Conservation (phyloP, 2,329 filamentous ascomycete genomes). For the Cladophialophora bantiana region DNA sequence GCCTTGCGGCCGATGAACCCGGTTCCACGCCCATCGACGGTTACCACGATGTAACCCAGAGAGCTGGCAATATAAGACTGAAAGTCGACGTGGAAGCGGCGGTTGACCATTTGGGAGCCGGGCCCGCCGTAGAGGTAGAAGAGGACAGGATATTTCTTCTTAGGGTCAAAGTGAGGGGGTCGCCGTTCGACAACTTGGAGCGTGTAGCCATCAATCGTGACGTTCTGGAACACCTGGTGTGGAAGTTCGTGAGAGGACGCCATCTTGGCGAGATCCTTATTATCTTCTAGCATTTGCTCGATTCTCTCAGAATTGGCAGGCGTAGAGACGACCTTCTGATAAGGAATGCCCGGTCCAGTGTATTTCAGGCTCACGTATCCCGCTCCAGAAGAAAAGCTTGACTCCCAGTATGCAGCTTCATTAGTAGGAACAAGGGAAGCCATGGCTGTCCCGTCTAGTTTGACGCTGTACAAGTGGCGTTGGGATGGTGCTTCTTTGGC, state of each 20-base stretch:
- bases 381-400: constrained; percentile 82
- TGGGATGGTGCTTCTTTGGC: constrained; percentile 89
- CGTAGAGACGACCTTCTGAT: constrained; percentile 88
- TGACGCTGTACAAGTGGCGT: constrained; percentile 89
- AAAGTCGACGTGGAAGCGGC: constrained; percentile 83
- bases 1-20: constrained; percentile 86
- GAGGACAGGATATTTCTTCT: constrained; percentile 82
- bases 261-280: constrained; percentile 71
- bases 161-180: constrained; percentile 83
- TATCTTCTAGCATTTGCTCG: constrained; percentile 78
- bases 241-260: constrained; percentile 82
- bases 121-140: constrained; percentile 96
- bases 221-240: constrained; percentile 78
- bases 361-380: constrained; percentile 87
- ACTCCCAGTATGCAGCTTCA: constrained; percentile 77
- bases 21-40: constrained; percentile 90
- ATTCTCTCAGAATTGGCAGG: constrained; percentile 71
- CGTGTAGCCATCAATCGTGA: constrained; percentile 81
- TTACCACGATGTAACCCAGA: constrained; percentile 92
- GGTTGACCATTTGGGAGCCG: constrained; percentile 85
- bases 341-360: constrained; percentile 82
- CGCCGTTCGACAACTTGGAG: constrained; percentile 81
- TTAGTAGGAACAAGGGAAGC: constrained; percentile 75
- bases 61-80: constrained; percentile 85
- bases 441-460: constrained; percentile 77